Base-by-base conservation (phyloP, 495 filamentous ascomycete species). In the Chaetomium tenue region DNA sequence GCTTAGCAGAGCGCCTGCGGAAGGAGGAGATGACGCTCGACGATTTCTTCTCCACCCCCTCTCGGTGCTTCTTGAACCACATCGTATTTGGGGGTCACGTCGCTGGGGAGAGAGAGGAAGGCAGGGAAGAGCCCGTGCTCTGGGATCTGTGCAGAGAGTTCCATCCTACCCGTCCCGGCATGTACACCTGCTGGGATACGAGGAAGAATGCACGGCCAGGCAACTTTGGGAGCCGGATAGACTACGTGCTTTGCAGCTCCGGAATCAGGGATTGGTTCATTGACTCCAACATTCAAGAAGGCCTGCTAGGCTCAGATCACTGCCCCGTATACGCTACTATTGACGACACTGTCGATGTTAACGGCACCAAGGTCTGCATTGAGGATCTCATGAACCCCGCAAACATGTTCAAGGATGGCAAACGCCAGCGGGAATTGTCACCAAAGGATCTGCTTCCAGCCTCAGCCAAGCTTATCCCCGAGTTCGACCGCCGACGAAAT, bases 211-310 rank as follows among this genome's bases (percentile, higher is more conserved):
- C 89, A 23, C 83, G 94, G 42, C 94, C 94, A 0, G 93, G 89
- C 15, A 98, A 98, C 73, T 92, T 86, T 71, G 94, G 94, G 2
- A 87, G 90, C 40, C 81, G 94, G 37, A 97, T 98, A 60, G 94
- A 98, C 71, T 98, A 96, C 75, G 87, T 98, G 33, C 82, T 97
- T 8, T 93, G 91, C 72, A 93, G 85, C 64, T 77, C 87, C 47
- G 82, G 84, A 40, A 93, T 97, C 86, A 89, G 87, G 66, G 76
- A 83, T 61, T 98, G 93, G 93, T 90, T 96, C 71, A 78, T 74
- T 30, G 89, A 91, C 60, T 86, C 91, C n/a, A 91, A 97, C 68
- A 98, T 98, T 37, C 94, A 97, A 71, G 93, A 97, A 75, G 94
- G 93, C 4, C 78, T 98, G 11, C 86, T 97, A 83, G 94, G 94